Base-by-base conservation (phyloP, 768 basidiomycete genomes). In the Russula compacta region DNA sequence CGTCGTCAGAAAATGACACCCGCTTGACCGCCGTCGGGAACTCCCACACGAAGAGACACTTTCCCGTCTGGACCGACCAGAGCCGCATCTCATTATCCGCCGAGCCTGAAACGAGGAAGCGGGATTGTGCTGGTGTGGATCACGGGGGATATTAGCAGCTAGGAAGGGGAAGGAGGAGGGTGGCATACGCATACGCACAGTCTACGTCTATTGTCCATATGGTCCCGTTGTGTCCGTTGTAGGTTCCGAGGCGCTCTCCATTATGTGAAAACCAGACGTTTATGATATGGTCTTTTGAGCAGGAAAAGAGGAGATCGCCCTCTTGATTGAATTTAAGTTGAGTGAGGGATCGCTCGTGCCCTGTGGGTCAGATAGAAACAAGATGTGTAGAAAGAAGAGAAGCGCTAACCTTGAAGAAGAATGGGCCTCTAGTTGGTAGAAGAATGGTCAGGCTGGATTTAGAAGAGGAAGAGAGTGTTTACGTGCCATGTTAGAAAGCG, bases 221-320 rank as follows among this genome's bases (percentile, higher is more conserved):
- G 0, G 90, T 81, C 58, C 97, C 97, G 69, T 98, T 99, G 74
- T 97, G 86, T 43, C 94, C 97, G 49, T 91, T 85, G 71, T 97
- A 98, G 60, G 97, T 99, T 39, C 97, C 97, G 68, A 99, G 74
- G 60, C 97, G 81, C 78, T 98, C 97, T 53, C 97, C 97, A 69
- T 99, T 99, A 69, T 95, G 92, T 12, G 94, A 87, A 73, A 82
- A 97, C 95, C 95, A 98, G 53, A 92, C 94, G 71, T 97, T 98
- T 73, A 98, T 90, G 67, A 91, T 73, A 69, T 88, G 82, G 73
- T 99, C 97, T 80, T 99, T 99, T 67, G 92, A 93, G 71, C 89
- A 92, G 24, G 93, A 87, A 74, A 99, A 97, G 53, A 99, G 79
- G 15, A 99, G 80, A 75, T 98, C 97, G 66, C 97, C 97, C 71